These are phyloP conservation scores for Areca catechu DNA, from an alignment of 176 grass and related monocot species.

Conservation along the genomic window DNA sequence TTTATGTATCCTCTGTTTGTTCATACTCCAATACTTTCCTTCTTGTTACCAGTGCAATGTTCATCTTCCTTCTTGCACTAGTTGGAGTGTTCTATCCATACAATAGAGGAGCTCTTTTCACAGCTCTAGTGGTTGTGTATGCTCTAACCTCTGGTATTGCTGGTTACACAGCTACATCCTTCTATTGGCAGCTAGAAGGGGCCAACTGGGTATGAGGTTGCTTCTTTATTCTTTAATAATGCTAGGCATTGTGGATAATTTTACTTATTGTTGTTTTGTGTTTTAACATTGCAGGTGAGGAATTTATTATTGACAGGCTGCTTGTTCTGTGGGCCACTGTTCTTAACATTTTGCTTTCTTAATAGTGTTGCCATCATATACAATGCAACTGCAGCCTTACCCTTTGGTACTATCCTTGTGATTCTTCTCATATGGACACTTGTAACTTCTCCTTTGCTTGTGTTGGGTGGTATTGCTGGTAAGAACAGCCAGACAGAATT, in stretches of 20 bases:
- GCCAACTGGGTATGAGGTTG: conserved; percentile 4
- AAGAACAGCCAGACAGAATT: too few relatives aligned
- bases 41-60: conserved; percentile 1
- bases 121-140: conserved; percentile 12
- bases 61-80: conserved; percentile 18
- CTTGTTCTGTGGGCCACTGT: conserved; percentile 15
- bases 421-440: conserved; percentile 17
- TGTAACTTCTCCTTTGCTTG: conserved; percentile 12
- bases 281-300: not conserved
- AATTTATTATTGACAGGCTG: conserved; percentile 13
- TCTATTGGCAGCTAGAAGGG: conserved; percentile 11
- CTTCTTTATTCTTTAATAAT: not conserved
- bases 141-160: conserved; percentile 18
- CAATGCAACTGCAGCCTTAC: conserved; percentile 9
- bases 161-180: conserved; percentile 6
- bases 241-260: not conserved
- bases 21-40: not conserved
- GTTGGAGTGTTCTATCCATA: conserved; percentile 18
- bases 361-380: conserved; percentile 12
- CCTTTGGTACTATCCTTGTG: conserved; percentile 15
- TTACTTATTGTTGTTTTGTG: not conserved
- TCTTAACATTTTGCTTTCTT: conserved; percentile 10
- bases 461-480: not conserved
- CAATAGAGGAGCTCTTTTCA: conserved; percentile 9
- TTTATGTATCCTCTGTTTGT: not conserved